Conservation (phyloP, 805 yeast genomes). For the Blastobotrys robertii region DNA sequence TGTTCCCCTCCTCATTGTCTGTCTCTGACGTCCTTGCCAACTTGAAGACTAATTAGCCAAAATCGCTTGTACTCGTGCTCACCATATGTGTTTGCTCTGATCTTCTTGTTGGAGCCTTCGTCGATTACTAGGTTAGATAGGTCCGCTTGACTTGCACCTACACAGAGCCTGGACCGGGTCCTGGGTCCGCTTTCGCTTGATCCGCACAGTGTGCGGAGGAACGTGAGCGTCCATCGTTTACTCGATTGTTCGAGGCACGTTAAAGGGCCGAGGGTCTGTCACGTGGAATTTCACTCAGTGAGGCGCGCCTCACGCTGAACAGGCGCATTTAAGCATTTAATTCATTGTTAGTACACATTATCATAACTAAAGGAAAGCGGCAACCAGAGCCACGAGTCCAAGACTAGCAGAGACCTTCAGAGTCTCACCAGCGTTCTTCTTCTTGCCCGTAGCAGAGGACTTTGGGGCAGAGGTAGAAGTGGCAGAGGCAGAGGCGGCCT, state of each 20-base stretch:
- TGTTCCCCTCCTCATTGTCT: constrained; percentile 2
- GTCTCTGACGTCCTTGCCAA: constrained; percentile 22
- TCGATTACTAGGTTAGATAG: background rate
- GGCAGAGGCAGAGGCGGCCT: constrained; percentile 13
- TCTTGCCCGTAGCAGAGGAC: constrained; percentile 6
- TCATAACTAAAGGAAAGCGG: background rate
- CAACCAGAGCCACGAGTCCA: background rate
- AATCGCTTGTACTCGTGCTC: background rate
- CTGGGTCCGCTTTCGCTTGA: constrained; percentile 77
- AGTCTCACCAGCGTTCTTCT: constrained; percentile 11
- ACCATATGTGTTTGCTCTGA: constrained; percentile 16
- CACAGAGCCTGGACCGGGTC: constrained; percentile 78
- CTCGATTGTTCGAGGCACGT: background rate
- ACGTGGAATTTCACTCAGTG: background rate
- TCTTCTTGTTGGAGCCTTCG: constrained; percentile 13
- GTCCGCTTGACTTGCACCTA: constrained; percentile 5
- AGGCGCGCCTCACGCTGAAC: too few relatives aligned
- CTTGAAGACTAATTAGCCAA: constrained; percentile 14
- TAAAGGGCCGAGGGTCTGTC: background rate
- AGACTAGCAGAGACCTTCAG: constrained; percentile 10
- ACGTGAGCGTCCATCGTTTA: background rate
- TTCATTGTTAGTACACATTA: too few relatives aligned
- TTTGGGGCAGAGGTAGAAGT: constrained; percentile 12
- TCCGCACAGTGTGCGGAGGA: constrained; percentile 60
- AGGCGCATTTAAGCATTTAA: too few relatives aligned